Evolutionary conservation across 2,329 filamentous ascomycete species (phyloP).

Genomic region (Calonectria fujianensis): DNA sequence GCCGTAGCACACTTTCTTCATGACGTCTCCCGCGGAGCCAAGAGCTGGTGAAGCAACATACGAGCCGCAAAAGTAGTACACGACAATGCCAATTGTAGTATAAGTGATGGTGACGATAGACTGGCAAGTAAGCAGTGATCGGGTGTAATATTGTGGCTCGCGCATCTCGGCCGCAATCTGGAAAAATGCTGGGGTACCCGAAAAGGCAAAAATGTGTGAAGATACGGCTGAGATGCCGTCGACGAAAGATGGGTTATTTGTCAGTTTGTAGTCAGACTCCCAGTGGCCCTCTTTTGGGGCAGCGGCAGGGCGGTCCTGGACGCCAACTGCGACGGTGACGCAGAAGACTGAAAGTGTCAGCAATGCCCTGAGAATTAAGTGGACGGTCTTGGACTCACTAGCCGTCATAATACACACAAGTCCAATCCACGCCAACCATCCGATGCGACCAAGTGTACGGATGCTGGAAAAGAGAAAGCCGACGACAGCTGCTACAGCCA

Average conservation of each 20-base stretch:
- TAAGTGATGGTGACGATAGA: slow-evolving; percentile 58
- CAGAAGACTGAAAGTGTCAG: slow-evolving; percentile 39
- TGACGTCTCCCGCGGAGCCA: slow-evolving; percentile 63
- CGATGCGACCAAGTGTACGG: slow-evolving; percentile 26
- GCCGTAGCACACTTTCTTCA: slow-evolving; percentile 68
- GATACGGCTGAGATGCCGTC: slow-evolving; percentile 58
- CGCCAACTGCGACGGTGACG: slow-evolving; percentile 48
- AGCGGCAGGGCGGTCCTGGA: slow-evolving; percentile 44
- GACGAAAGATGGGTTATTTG: slow-evolving; percentile 56
- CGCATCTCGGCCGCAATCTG: slow-evolving; percentile 58
- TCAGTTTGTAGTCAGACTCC: slow-evolving; percentile 57
- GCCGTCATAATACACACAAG: not conserved
- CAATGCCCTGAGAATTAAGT: not conserved
- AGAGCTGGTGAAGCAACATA: slow-evolving; percentile 68
- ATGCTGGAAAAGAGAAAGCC: slow-evolving; percentile 14
- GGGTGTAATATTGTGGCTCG: slow-evolving; percentile 54
- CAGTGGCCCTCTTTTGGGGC: slow-evolving; percentile 47
- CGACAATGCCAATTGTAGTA: slow-evolving; percentile 59
- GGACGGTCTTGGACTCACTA: not conserved
- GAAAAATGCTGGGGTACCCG: slow-evolving; percentile 61
- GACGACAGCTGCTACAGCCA: slow-evolving; percentile 24
- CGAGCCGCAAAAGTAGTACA: slow-evolving; percentile 68
- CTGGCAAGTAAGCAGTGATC: slow-evolving; percentile 53
- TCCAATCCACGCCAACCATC: not conserved
- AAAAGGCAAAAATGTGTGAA: slow-evolving; percentile 61